phyloP scores from a whole-genome alignment of 768 basidiomycete species.

The Boletus sp. region DNA sequence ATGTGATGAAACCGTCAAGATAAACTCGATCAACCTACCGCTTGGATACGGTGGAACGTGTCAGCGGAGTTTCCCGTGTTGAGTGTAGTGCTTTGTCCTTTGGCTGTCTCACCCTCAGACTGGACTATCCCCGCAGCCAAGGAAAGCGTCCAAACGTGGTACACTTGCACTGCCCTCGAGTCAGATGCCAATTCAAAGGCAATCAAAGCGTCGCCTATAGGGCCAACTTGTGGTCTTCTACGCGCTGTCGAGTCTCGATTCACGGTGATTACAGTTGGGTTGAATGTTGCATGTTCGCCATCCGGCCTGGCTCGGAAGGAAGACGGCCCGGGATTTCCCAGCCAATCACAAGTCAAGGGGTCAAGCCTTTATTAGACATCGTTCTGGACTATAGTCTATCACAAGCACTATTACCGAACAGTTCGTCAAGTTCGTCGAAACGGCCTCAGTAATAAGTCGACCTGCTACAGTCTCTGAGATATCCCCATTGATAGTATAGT shows the following conservation, averaged over 20 bases:
- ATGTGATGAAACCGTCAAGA: slow-evolving; percentile 4
- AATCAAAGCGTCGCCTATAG: neutral
- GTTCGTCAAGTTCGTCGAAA: neutral
- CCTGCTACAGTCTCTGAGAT: neutral
- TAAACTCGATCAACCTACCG: slow-evolving; percentile 8
- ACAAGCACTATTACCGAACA: neutral
- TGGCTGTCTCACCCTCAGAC: neutral
- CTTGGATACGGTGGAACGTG: slow-evolving; percentile 9
- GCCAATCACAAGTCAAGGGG: neutral
- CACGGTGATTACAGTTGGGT: slow-evolving; percentile 17
- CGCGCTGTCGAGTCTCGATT: neutral
- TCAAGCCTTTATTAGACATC: too few species aligned
- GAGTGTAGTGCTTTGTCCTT: slow-evolving; percentile 1
- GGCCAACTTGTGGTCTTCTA: neutral
- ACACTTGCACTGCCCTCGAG: neutral
- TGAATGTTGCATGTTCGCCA: slow-evolving; percentile 6
- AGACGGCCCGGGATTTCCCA: neutral
- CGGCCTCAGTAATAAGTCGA: neutral
- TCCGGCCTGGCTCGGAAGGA: neutral
- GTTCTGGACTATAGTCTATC: neutral
- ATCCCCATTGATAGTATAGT: too few species aligned
- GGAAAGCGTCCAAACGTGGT: neutral
- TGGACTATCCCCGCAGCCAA: neutral
- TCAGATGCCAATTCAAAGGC: neutral
- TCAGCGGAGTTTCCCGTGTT: slow-evolving; percentile 15